Percentiles rank a stretch among this genome's conserved stretches.
phyloP scores from a whole-genome alignment of 2,329 filamentous ascomycete species.

The Chrysoporthe austroafricana region DNA sequence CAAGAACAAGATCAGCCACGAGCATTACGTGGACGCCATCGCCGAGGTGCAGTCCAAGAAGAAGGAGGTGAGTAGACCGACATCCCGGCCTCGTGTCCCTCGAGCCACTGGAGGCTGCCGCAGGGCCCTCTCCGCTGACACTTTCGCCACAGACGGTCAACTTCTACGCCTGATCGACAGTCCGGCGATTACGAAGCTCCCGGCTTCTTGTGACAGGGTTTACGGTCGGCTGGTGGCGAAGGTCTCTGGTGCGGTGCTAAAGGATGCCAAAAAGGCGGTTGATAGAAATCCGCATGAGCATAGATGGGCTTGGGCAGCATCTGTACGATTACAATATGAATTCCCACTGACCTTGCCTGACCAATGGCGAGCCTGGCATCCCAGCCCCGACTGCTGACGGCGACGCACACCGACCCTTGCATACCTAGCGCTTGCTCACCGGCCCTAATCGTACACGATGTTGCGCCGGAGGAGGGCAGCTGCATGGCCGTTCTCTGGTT shows the following conservation, averaged over 20 bases:
- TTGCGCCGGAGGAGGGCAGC: not conserved
- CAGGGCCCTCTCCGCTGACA: not conserved
- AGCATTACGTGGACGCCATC: slow-evolving; percentile 98
- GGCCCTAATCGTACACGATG: not conserved
- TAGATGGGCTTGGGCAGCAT: slow-evolving; percentile 9
- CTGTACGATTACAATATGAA: slow-evolving; percentile 14
- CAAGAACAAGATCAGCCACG: slow-evolving; percentile 95
- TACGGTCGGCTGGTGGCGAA: not conserved
- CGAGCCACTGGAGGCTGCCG: not conserved
- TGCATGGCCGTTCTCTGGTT: not conserved
- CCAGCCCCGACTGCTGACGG: too few species aligned
- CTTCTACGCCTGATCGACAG: slow-evolving; percentile 51
- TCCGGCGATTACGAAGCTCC: slow-evolving; percentile 11
- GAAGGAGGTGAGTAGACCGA: slow-evolving; percentile 70
- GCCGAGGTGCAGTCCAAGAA: slow-evolving; percentile 94
- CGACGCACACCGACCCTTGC: not conserved
- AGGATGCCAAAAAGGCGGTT: slow-evolving; percentile 14
- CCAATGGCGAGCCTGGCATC: slow-evolving; percentile 1
- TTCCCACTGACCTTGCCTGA: slow-evolving; percentile 1
- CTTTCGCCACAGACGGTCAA: slow-evolving; percentile 54
- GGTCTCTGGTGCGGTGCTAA: slow-evolving; percentile 22
- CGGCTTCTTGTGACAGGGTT: not conserved
- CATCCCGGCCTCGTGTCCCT: not conserved
- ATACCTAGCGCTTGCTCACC: not conserved
- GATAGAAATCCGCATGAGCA: slow-evolving; percentile 1